A percentile compares a stretch with the other conserved stretches of the same genome.
Conservation (phyloP, 345 rosid genomes). For the Gossypium stocksii region DNA sequence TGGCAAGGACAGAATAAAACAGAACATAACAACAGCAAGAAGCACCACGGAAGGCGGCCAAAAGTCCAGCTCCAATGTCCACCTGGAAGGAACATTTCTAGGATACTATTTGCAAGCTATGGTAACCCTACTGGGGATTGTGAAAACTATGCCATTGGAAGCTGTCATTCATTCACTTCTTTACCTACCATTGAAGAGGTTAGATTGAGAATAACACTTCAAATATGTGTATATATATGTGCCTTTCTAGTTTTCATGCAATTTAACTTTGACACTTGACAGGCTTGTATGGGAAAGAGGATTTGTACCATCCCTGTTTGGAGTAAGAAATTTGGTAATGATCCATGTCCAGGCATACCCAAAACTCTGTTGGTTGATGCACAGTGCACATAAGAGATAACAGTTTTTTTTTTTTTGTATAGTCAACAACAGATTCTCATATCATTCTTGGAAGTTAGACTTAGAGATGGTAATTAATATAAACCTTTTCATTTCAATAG, state of each 20-base stretch:
- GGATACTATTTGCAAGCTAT: conserved; percentile 28
- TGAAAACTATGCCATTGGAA: conserved; percentile 35
- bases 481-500: neutral
- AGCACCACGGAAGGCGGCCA: conserved; percentile 16
- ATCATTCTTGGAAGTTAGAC: too few relatives aligned
- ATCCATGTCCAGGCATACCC: conserved; percentile 46
- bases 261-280: conserved; percentile 10
- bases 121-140: conserved; percentile 24
- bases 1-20: conserved; percentile 18
- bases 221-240: too few relatives aligned
- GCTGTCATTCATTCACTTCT: conserved; percentile 46
- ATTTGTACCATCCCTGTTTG: conserved; percentile 42
- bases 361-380: conserved; percentile 57
- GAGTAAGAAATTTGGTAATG: conserved; percentile 35
- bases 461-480: conserved; percentile 12
- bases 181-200: conserved; percentile 42
- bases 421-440: too few relatives aligned
- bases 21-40: neutral
- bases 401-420: neutral
- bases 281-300: conserved; percentile 55
- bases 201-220: neutral
- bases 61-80: conserved; percentile 25
- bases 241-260: neutral
- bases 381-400: conserved; percentile 37
- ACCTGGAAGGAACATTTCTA: conserved; percentile 22